Evolutionary conservation across 1,284 basidiomycete genomes (phyloP).

Genomic region (Hypsizygus ulmarius): DNA sequence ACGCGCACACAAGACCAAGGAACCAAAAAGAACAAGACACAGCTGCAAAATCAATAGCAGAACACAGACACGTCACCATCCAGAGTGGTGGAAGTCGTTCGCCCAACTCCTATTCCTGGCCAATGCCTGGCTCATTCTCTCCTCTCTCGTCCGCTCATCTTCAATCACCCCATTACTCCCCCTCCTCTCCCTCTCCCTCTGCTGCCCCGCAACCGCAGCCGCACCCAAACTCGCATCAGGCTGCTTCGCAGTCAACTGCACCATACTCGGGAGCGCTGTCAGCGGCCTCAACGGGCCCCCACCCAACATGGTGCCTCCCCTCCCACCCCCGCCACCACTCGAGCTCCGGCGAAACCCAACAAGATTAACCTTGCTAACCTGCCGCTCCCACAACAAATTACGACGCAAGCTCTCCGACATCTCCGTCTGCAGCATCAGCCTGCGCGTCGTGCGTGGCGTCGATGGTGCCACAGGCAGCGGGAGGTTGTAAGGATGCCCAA

Average conservation of each 20-base stretch:
- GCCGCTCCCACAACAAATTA: slow-evolving; percentile 84
- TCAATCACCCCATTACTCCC: slow-evolving; percentile 24
- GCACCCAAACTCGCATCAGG: slow-evolving; percentile 21
- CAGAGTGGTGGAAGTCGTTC: slow-evolving; percentile 62
- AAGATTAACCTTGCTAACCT: slow-evolving; percentile 55
- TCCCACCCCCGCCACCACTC: slow-evolving; percentile 31
- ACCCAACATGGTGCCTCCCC: slow-evolving; percentile 12
- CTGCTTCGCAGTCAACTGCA: slow-evolving; percentile 37
- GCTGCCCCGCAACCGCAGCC: slow-evolving; percentile 1
- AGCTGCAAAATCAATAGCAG: background rate
- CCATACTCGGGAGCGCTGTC: slow-evolving; percentile 33
- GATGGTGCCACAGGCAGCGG: slow-evolving; percentile 68
- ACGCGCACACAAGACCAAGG: slow-evolving; percentile 12
- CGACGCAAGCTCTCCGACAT: slow-evolving; percentile 81
- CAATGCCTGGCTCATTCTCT: slow-evolving; percentile 35
- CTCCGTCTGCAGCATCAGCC: slow-evolving; percentile 83
- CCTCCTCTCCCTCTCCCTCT: slow-evolving; percentile 33
- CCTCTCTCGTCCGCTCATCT: slow-evolving; percentile 38
- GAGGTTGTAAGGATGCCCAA: slow-evolving; percentile 72
- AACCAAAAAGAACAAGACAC: slow-evolving; percentile 4
- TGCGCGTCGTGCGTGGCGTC: slow-evolving; percentile 81
- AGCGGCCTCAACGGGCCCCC: slow-evolving; percentile 20
- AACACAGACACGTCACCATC: slow-evolving; percentile 45
- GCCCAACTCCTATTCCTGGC: slow-evolving; percentile 68
- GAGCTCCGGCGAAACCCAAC: slow-evolving; percentile 36